Percentiles rank a stretch among this genome's conserved stretches.
phyloP scores from a whole-genome alignment of 2,329 filamentous ascomycete genomes.

The Calonectria fujianensis region DNA sequence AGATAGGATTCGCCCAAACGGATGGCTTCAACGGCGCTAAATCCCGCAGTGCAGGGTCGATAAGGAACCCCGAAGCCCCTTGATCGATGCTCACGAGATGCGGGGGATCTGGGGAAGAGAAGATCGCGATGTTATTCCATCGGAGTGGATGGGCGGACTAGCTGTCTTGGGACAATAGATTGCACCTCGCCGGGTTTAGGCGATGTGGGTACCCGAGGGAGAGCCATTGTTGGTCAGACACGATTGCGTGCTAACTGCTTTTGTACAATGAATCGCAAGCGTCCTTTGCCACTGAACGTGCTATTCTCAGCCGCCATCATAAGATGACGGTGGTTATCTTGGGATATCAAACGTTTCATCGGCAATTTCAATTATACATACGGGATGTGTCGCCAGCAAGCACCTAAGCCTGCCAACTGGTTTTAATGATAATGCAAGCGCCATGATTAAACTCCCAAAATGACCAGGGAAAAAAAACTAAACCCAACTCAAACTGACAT shows the following conservation, averaged over 20 bases:
- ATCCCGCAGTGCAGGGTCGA: conserved; percentile 8
- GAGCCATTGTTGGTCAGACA: not conserved
- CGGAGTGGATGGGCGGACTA: not conserved
- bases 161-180: conserved; percentile 23
- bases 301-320: conserved; percentile 9
- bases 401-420: not conserved
- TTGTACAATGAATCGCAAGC: conserved; percentile 21
- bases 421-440: not conserved
- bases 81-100: not conserved
- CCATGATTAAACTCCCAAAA: not conserved
- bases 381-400: not conserved
- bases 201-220: not conserved
- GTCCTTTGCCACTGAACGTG: not conserved
- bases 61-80: not conserved
- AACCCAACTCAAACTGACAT: not conserved
- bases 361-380: not conserved
- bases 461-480: not conserved
- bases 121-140: conserved; percentile 6
- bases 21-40: not conserved
- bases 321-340: not conserved
- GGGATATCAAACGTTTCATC: not conserved
- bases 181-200: not conserved
- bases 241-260: not conserved
- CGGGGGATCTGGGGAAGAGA: conserved; percentile 32
- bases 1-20: conserved; percentile 6